Evolutionary conservation across 768 basidiomycete genomes (phyloP), one percentile per base, ranked within the genome.

Genomic region (Naematelia aurantialba): DNA sequence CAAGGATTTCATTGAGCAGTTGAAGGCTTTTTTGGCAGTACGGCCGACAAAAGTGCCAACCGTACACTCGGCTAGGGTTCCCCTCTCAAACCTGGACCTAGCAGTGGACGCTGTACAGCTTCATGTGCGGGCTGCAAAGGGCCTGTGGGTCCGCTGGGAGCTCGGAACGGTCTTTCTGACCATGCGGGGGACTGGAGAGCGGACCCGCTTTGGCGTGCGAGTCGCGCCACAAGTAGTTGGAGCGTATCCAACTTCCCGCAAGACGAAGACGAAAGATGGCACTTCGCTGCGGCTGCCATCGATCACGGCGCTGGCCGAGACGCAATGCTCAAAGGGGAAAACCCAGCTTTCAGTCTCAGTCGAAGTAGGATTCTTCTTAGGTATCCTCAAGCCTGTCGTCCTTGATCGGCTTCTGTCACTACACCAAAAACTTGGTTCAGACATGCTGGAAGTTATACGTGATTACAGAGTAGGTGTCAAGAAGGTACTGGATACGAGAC

Each of bases 331-430:
- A 12, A 27, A 45, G 17, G 52, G 25, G 30, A 34, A 58, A 31
- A 31, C 49, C 1, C 25, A 50, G 17, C 47, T 68, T 26, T 44
- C 58, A 8, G 61, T 60, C 3, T 52, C 65, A 5, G 34, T 71
- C 30, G 51, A 65, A 21, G 45, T 74, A 3, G 72, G 72, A 0
- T 67, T 64, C 26, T 75, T 77, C 50, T 62, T 58, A 5, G 74
- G 74, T 25, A 60, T 70, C 0, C 55, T 75, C 51, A 74, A 75
- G 50, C 76, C 76, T 2, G 68, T 63, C 21, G 61, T 72, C 0
- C 65, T 77, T 14, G 74, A 77, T 50, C 58, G 70, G 42, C 59
- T 74, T 10, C 59, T 77, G 14, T 69, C 69, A 0, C 56, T 73
- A 8, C 68, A 74, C 53, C 68, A 71, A 49, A 60, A 60, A 10